Percentiles rank a stretch among this genome's conserved stretches.
These are phyloP conservation scores for Cyphellophora attinorum DNA, from an alignment of 2,329 filamentous ascomycete genomes.

Conservation along the genomic window DNA sequence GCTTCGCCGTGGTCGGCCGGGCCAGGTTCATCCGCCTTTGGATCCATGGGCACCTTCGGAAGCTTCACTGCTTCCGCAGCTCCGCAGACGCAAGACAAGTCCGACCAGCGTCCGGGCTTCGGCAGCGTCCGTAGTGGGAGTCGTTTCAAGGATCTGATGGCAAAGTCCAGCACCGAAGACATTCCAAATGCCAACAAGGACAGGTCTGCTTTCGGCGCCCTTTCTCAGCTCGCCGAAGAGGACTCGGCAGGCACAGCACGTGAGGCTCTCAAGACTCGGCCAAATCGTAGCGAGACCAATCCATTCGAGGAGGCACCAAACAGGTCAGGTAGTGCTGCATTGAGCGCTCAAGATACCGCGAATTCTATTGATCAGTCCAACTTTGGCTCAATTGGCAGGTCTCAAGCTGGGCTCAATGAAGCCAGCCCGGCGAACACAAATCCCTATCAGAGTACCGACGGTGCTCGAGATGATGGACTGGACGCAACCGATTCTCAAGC, in stretches of 20 bases:
- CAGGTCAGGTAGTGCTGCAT: slow-evolving; percentile 52
- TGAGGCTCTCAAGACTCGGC: slow-evolving; percentile 34
- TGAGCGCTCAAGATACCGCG: slow-evolving; percentile 66
- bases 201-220: slow-evolving; percentile 43
- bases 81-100: slow-evolving; percentile 32
- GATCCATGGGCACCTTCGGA: slow-evolving; percentile 77
- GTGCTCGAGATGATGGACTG: slow-evolving; percentile 55
- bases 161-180: slow-evolving; percentile 65
- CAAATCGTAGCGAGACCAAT: slow-evolving; percentile 40
- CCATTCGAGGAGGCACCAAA: slow-evolving; percentile 39
- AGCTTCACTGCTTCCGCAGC: slow-evolving; percentile 66
- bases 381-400: slow-evolving; percentile 35
- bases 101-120: slow-evolving; percentile 62
- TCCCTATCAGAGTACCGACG: slow-evolving; percentile 84
- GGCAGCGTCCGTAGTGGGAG: slow-evolving; percentile 65
- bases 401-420: slow-evolving; percentile 42
- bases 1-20: slow-evolving; percentile 51
- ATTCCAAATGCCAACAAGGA: slow-evolving; percentile 42
- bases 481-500: slow-evolving; percentile 35
- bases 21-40: slow-evolving; percentile 53
- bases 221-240: slow-evolving; percentile 45
- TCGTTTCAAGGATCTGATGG: slow-evolving; percentile 74
- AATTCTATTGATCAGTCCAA: slow-evolving; percentile 45
- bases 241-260: slow-evolving; percentile 43
- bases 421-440: slow-evolving; percentile 93